These are phyloP conservation scores for Pneumocystis sp. DNA, from an alignment of 1,139 yeast species.

Conservation along the genomic window DNA sequence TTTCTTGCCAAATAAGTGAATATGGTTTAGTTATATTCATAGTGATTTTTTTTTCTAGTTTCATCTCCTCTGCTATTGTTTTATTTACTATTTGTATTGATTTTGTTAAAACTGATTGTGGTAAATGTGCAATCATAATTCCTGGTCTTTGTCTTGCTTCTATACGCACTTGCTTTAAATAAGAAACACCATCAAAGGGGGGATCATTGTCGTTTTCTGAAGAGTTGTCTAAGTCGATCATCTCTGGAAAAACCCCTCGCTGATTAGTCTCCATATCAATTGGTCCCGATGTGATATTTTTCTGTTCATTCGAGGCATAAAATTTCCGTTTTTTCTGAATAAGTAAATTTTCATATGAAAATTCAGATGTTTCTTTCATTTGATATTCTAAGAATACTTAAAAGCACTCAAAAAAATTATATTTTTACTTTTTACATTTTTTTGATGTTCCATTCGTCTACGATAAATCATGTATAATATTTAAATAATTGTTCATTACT, in stretches of 20 bases:
- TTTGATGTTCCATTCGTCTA: neutral
- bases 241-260: slow-evolving; percentile 4
- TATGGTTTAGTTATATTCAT: slow-evolving; percentile 3
- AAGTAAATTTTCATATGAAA: neutral
- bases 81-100: neutral
- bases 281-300: neutral
- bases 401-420: too few species aligned
- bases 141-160: slow-evolving; percentile 7
- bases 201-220: slow-evolving; percentile 4
- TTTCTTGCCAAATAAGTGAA: slow-evolving; percentile 9
- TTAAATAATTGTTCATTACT: too few species aligned
- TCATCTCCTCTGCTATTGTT: neutral
- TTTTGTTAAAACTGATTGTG: neutral
- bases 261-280: slow-evolving; percentile 3
- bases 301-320: neutral
- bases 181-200: slow-evolving; percentile 16
- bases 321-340: neutral
- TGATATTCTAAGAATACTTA: too few species aligned
- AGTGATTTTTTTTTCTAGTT: neutral
- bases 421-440: too few species aligned
- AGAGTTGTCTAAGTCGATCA: neutral
- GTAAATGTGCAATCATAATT: neutral
- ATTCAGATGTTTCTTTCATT: neutral
- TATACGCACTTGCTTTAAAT: slow-evolving; percentile 14
- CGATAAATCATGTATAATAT: neutral